These are phyloP conservation scores for Stachybotrys chlorohalonatus DNA, from an alignment of 2,329 filamentous ascomycete species.

Conservation along the genomic window DNA sequence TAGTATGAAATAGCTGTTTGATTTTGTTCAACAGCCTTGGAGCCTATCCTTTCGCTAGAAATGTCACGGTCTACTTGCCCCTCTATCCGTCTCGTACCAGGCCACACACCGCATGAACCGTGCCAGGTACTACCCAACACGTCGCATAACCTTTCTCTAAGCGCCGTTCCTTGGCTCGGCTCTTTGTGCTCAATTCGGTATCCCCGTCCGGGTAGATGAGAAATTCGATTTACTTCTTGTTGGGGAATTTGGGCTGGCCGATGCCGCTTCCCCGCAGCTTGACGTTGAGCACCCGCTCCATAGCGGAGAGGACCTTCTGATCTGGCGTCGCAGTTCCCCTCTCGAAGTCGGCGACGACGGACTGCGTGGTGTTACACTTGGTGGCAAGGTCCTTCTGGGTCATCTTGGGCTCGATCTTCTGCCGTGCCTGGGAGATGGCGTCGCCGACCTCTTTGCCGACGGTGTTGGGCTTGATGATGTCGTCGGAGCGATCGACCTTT, in stretches of 20 bases:
- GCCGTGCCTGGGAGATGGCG: constrained; percentile 71
- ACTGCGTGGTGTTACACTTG: constrained; percentile 79
- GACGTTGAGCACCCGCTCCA: constrained; percentile 81
- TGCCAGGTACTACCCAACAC: not conserved
- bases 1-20: not conserved
- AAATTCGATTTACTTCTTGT: constrained; percentile 46
- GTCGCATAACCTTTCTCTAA: not conserved
- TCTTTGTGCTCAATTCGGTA: not conserved
- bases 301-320: constrained; percentile 68
- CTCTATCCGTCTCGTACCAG: not conserved
- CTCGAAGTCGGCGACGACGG: constrained; percentile 79
- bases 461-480: constrained; percentile 95
- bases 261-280: constrained; percentile 82
- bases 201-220: not conserved
- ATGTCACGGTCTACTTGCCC: not conserved
- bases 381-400: constrained; percentile 83
- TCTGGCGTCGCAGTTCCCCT: constrained; percentile 68
- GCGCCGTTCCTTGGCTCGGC: not conserved
- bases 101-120: not conserved
- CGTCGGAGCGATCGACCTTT: constrained; percentile 94
- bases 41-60: not conserved
- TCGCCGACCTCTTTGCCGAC: constrained; percentile 73
- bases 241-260: constrained; percentile 72
- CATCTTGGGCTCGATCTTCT: constrained; percentile 85
- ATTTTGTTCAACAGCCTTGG: not conserved